A percentile compares a stretch with the other conserved stretches of the same genome.
phyloP scores from a whole-genome alignment of 148 eudicot genomes.

The Chenopodium quinoa region DNA sequence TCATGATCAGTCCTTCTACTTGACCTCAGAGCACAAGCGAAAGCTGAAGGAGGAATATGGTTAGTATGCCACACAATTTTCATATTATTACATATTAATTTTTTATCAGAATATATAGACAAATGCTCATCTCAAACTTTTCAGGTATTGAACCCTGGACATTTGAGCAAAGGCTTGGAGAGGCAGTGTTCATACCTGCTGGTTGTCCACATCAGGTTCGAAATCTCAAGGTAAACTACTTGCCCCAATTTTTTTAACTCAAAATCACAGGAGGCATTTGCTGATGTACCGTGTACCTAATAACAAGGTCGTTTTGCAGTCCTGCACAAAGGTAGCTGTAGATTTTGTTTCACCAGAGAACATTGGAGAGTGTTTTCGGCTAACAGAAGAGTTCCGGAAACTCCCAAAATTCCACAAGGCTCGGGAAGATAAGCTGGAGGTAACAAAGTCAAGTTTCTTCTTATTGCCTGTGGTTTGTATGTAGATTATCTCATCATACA shows the following conservation, averaged over 20 bases:
- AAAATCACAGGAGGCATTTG: neutral
- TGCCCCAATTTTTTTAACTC: neutral
- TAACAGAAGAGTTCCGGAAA: slow-evolving; percentile 74
- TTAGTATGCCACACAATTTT: slow-evolving; percentile 22
- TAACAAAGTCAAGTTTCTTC: slow-evolving; percentile 9
- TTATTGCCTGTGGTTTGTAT: neutral
- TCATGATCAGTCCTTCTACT: slow-evolving; percentile 86
- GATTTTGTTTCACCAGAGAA: slow-evolving; percentile 96
- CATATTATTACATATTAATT: neutral
- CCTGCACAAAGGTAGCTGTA: slow-evolving; percentile 88
- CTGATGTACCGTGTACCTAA: slow-evolving; percentile 11
- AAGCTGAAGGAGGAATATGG: slow-evolving; percentile 83
- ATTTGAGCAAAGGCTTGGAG: slow-evolving; percentile 80
- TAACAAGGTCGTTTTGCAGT: slow-evolving; percentile 36
- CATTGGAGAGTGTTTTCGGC: slow-evolving; percentile 59
- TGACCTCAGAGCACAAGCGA: slow-evolving; percentile 65
- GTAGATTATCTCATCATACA: neutral
- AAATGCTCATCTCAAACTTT: neutral
- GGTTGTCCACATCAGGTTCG: slow-evolving; percentile 98
- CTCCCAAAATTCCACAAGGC: slow-evolving; percentile 73
- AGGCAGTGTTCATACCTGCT: slow-evolving; percentile 96
- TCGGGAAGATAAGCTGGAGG: slow-evolving; percentile 95
- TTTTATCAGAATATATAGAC: neutral
- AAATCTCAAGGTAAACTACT: slow-evolving; percentile 54
- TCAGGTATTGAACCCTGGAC: slow-evolving; percentile 89